These are phyloP conservation scores for Arachnomyces sp. DNA, from an alignment of 2,329 filamentous ascomycete species.

Conservation along the genomic window DNA sequence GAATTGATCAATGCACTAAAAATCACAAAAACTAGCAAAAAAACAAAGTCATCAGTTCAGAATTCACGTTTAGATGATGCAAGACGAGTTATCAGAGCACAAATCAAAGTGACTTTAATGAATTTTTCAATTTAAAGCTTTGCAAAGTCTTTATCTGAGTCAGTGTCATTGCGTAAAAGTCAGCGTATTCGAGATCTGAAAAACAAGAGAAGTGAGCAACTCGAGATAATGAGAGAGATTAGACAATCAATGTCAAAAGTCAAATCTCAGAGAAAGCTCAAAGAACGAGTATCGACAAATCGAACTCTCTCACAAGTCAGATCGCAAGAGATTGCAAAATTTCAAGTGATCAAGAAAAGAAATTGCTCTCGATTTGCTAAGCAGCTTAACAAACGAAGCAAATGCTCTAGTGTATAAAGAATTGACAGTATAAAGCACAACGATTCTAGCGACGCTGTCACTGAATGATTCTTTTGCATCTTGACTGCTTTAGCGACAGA, in stretches of 20 bases:
- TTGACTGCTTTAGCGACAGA: no score
- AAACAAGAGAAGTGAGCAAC: neutral
- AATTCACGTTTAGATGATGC: slow-evolving; percentile 1
- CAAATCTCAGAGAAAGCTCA: neutral
- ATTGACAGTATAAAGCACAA: no score
- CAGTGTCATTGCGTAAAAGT: neutral
- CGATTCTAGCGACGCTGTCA: no score
- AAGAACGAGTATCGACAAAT: neutral
- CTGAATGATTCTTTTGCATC: no score
- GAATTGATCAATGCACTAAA: neutral
- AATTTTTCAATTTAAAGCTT: neutral
- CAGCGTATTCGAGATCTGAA: slow-evolving; percentile 3
- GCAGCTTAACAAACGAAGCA: no score
- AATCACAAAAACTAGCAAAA: slow-evolving; percentile 4
- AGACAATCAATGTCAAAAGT: neutral
- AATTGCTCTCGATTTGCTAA: neutral
- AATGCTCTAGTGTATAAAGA: no score
- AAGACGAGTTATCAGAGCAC: neutral
- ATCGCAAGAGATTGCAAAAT: slow-evolving; percentile 3
- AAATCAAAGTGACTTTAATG: neutral
- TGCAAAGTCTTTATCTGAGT: slow-evolving; percentile 1
- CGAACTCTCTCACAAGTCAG: neutral
- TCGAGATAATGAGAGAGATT: neutral
- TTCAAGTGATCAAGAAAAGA: neutral
- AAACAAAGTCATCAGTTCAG: slow-evolving; percentile 3